Evolutionary conservation across 2,329 filamentous ascomycete genomes (phyloP), one percentile per base, ranked within the genome.

Genomic region (Pseudogymnoascus sp.): DNA sequence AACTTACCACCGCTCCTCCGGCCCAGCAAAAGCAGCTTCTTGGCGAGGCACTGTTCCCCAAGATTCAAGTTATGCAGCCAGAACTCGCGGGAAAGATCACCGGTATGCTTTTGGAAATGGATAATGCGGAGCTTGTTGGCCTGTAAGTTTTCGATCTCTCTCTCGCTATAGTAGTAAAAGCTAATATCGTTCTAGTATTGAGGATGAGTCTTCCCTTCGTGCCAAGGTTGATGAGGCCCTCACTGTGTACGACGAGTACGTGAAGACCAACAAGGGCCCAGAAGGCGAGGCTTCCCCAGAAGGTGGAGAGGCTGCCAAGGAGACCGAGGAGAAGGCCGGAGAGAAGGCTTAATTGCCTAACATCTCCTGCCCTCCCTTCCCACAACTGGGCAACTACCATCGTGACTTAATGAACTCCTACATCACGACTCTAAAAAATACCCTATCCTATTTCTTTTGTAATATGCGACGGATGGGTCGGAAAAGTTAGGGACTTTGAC

Each of bases 51-150:
- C 89, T 99, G 72, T 99, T 97, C 85, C 95, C 95, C 75, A 99
- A 97, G 89, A 97, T 99, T 73, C 88, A 93, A 77, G 87, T 86
- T 70, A 88, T 96, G 79, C 95, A 99, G 82, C 90, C 92, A 65
- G 93, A 97, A 72, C 84, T 99, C 73, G 95, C 95, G 67, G 95
- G 95, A 75, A 99, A 99, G 88, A 97, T 99, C 77, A 99, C 95
- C 66, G 95, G 95, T 80, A 99, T 99, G 95, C 89, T 99, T 72
- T 80, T 99, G 72, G 95, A 99, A 85, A 99, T 99, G 95, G 95
- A 97, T 73, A 97, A 97, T 79, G 77, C 83, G 64, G 95, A 99
- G 82, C 83, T 99, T 72, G 84, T 99, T 75, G 91, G 90, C 79
- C 85, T 99, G 91, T 96, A 88, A 90, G 93, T 90, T 59, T 68